phyloP scores from a whole-genome alignment of 352 stramenopile species.

The Globisporangium parvum region DNA sequence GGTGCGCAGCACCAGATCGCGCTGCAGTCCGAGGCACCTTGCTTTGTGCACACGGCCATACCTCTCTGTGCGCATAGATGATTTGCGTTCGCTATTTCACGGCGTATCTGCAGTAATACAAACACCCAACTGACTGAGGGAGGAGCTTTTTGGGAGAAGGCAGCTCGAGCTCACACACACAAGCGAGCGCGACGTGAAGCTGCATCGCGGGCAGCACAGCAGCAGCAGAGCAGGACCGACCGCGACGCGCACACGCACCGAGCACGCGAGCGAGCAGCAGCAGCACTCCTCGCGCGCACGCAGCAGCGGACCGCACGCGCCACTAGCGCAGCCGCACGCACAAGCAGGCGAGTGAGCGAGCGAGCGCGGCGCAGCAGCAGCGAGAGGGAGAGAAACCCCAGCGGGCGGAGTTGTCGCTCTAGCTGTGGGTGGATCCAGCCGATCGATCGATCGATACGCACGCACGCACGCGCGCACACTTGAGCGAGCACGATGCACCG shows the following conservation, averaged over 20 bases:
- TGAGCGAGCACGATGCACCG: constrained; percentile 29
- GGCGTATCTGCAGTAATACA: no score
- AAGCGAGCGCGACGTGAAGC: no score
- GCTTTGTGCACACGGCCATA: no score
- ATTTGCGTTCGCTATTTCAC: no score
- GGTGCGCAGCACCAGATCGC: no score
- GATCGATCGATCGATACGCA: no score
- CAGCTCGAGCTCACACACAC: neutral
- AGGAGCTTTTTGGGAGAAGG: neutral
- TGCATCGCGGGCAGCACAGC: neutral
- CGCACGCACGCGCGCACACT: neutral
- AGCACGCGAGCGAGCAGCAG: neutral
- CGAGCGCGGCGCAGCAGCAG: neutral
- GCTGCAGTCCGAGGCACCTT: no score
- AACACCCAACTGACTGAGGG: neutral
- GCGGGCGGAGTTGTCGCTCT: constrained; percentile 17
- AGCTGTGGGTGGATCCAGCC: constrained; percentile 13
- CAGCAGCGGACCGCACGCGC: neutral
- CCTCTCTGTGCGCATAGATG: no score
- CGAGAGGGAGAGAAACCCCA: constrained; percentile 12
- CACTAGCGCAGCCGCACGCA: neutral
- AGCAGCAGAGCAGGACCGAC: constrained; percentile 1
- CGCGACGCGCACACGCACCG: no score
- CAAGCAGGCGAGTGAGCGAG: neutral
- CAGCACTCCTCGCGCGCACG: neutral